Evolutionary conservation across 108 stramenopile genomes (phyloP), one percentile per base, ranked within the genome.

Genomic region (Cyclostephanos tholiformis): DNA sequence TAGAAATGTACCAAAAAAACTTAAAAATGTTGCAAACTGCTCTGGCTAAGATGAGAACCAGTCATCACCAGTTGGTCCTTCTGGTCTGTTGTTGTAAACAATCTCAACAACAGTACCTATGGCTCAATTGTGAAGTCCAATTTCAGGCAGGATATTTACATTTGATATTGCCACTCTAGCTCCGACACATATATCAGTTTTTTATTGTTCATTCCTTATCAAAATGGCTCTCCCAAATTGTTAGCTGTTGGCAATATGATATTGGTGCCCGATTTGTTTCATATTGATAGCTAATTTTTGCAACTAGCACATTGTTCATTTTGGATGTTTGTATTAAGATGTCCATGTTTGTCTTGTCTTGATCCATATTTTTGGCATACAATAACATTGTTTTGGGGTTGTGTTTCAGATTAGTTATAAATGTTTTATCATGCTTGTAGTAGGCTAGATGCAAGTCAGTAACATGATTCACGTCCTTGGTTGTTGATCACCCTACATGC

Each of bases 41-140:
- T n/a, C n/a, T n/a, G n/a, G n/a, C n/a, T n/a, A n/a, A n/a, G n/a
- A n/a, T n/a, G n/a, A n/a, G n/a, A n/a, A n/a, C n/a, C n/a, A n/a
- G n/a, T n/a, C 26, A 23, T 55, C 26, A 27, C 26, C 53, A 27
- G 0, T 25, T 26, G 53, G 53, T 27, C 53, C 53, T 27, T 12
- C 53, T 55, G 53, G 53, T 8, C 26, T 55, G 26, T 55, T 27
- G 23, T 55, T 55, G 25, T 55, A 53, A 8, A 55, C 53, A 55
- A 55, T 55, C 26, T 55, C 53, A 26, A 55, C 53, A 26, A 55
- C 53, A 13, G 53, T 55, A 27, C 53, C 23, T 27, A 55, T 55
- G 53, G 53, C 23, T 55, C 53, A 23, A 55, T 55, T 55, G 53
- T 55, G 4, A 26, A 55, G 53, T 25, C 53, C 53, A 12, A 55